Conservation (phyloP, 192 early-diverging fungal species). For the Podochytrium sp. region DNA sequence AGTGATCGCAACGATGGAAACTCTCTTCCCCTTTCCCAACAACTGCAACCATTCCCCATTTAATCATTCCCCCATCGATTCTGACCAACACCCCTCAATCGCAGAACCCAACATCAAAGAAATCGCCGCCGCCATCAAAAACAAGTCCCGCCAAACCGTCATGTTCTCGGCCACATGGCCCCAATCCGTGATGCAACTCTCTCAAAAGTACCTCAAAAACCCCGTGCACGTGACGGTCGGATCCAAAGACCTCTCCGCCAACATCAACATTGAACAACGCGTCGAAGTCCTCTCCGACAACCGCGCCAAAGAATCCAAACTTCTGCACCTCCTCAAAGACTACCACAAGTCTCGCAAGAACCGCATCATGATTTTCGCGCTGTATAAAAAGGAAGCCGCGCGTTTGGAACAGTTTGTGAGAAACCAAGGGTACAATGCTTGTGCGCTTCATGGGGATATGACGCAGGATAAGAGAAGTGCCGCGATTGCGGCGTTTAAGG, state of each 20-base stretch:
- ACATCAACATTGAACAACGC: constrained; percentile 81
- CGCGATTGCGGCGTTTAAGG: constrained; percentile 81
- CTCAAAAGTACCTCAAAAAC: constrained; percentile 77
- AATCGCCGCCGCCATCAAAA: constrained; percentile 72
- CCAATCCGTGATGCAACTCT: constrained; percentile 82
- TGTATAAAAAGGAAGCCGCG: constrained; percentile 96
- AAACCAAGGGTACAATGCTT: constrained; percentile 78
- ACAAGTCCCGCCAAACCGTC: constrained; percentile 79
- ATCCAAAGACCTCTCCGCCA: constrained; percentile 86
- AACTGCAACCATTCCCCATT: no score
- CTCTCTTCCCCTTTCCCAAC: no score
- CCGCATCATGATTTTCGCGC: constrained; percentile 89
- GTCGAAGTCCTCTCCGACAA: constrained; percentile 84
- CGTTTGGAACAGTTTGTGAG: constrained; percentile 76
- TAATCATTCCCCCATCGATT: no score
- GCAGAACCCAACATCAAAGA: constrained; percentile 81
- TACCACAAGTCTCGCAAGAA: constrained; percentile 87
- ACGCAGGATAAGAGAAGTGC: constrained; percentile 79
- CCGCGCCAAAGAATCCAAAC: constrained; percentile 71
- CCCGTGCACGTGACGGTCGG: constrained; percentile 87
- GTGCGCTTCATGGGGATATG: constrained; percentile 92
- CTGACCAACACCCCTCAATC: no score
- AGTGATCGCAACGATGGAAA: no score
- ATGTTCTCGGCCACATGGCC: constrained; percentile 99
- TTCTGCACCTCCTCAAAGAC: constrained; percentile 73